phyloP scores from a whole-genome alignment of 176 grass and related monocot species.

The Oryza meridionalis region DNA sequence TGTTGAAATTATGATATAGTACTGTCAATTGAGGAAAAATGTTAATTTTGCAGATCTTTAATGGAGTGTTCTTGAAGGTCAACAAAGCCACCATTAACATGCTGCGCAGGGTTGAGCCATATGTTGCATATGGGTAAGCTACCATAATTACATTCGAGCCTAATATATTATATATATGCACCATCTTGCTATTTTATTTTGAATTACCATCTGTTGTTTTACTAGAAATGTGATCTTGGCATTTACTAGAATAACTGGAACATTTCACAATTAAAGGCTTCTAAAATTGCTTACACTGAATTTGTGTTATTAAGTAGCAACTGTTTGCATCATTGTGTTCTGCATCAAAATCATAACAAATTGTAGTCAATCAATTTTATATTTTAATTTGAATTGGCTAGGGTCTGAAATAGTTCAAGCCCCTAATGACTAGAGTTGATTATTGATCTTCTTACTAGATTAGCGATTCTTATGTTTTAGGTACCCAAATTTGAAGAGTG shows the following conservation, averaged over 20 bases:
- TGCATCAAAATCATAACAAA: neutral
- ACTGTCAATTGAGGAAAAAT: neutral
- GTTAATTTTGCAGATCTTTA: slow-evolving; percentile 68
- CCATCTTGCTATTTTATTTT: neutral
- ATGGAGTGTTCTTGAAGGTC: slow-evolving; percentile 93
- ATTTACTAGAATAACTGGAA: neutral
- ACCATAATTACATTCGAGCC: neutral
- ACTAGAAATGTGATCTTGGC: neutral
- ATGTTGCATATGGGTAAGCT: slow-evolving; percentile 89
- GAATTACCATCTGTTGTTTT: neutral
- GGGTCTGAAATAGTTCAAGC: neutral
- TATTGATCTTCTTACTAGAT: neutral
- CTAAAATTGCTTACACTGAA: neutral
- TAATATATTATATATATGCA: slow-evolving; percentile 6
- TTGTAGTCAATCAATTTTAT: neutral
- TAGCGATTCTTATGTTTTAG: slow-evolving; percentile 28
- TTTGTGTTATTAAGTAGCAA: neutral
- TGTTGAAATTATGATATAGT: neutral
- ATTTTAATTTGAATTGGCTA: neutral
- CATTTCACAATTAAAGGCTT: neutral
- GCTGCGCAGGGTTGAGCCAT: slow-evolving; percentile 89
- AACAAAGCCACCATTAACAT: slow-evolving; percentile 98
- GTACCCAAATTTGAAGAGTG: slow-evolving; percentile 93
- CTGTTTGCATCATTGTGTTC: neutral
- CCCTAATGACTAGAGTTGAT: neutral